These are phyloP conservation scores for Suillus variegatus DNA, from an alignment of 768 basidiomycete species.

Conservation along the genomic window DNA sequence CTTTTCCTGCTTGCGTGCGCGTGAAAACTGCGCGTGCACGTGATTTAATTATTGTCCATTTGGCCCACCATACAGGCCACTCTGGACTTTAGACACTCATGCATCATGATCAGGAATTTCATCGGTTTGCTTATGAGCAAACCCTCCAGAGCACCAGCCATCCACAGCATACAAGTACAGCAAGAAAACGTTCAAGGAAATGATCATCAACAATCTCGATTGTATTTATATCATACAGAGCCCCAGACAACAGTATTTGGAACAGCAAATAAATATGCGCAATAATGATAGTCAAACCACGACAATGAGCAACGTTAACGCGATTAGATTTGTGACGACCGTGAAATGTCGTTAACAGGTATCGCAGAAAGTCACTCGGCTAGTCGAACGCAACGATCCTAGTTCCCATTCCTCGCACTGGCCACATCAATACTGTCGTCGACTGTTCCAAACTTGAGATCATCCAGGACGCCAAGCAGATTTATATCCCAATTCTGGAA, in stretches of 20 bases:
- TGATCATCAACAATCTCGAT: background rate
- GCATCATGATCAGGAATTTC: background rate
- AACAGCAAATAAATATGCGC: background rate
- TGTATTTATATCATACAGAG: slow-evolving; percentile 14
- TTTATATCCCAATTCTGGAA: slow-evolving; percentile 24
- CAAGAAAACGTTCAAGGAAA: background rate
- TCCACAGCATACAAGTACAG: background rate
- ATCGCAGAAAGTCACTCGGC: background rate
- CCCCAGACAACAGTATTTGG: slow-evolving; percentile 10
- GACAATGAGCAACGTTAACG: background rate
- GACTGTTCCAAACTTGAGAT: background rate
- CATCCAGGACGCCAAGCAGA: slow-evolving; percentile 19
- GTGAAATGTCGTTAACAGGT: background rate
- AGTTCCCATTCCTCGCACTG: background rate
- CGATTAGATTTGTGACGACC: too few relatives aligned
- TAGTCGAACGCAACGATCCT: too few relatives aligned
- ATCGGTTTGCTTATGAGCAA: background rate
- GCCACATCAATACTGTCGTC: background rate
- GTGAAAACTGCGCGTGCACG: too few relatives aligned
- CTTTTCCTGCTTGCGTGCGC: too few relatives aligned
- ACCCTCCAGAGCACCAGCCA: background rate
- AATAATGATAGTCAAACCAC: background rate
- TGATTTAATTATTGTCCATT: too few relatives aligned
- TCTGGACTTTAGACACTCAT: too few relatives aligned
- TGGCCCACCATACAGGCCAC: too few relatives aligned